Percentiles rank a stretch among this genome's conserved stretches.
Evolutionary conservation across 2,329 filamentous ascomycete species (phyloP).

Genomic region (Epichloe aotearoae): DNA sequence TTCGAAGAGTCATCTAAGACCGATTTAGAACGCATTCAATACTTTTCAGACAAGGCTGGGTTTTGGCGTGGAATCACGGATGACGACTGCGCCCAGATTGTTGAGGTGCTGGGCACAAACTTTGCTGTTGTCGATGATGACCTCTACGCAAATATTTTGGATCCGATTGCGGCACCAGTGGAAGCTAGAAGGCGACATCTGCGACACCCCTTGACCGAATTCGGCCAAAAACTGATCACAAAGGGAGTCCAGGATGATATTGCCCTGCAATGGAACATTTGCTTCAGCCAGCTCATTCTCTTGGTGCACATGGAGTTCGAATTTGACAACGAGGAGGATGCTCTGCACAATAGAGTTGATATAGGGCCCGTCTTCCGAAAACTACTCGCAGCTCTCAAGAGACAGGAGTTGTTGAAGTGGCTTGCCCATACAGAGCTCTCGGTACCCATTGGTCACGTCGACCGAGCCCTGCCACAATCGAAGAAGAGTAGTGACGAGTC

Average conservation of each 20-base stretch:
- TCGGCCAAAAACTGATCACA: slow-evolving; percentile 63
- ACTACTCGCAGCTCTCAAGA: slow-evolving; percentile 56
- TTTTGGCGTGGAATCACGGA: slow-evolving; percentile 72
- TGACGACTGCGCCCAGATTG: slow-evolving; percentile 62
- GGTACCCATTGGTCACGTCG: slow-evolving; percentile 30
- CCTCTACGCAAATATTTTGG: slow-evolving; percentile 38
- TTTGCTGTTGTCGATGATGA: slow-evolving; percentile 44
- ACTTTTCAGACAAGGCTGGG: slow-evolving; percentile 64
- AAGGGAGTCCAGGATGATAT: slow-evolving; percentile 69
- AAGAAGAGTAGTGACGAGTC: slow-evolving; percentile 33
- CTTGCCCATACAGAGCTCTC: slow-evolving; percentile 46
- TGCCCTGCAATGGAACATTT: slow-evolving; percentile 55
- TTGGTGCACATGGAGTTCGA: slow-evolving; percentile 79
- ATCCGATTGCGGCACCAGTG: slow-evolving; percentile 31
- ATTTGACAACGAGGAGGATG: slow-evolving; percentile 58
- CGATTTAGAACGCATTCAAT: slow-evolving; percentile 60
- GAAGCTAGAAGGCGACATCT: slow-evolving; percentile 33
- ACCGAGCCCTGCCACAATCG: slow-evolving; percentile 19
- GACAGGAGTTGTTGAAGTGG: slow-evolving; percentile 63
- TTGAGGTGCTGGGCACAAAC: slow-evolving; percentile 52
- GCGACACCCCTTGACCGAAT: slow-evolving; percentile 50
- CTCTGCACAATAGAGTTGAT: slow-evolving; percentile 44
- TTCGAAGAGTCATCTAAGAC: slow-evolving; percentile 60
- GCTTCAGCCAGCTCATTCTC: slow-evolving; percentile 72
- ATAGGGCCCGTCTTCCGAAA: slow-evolving; percentile 58